These are phyloP conservation scores for Trypanosomatidae sp. DNA, from an alignment of 208 protist species.

Conservation along the genomic window DNA sequence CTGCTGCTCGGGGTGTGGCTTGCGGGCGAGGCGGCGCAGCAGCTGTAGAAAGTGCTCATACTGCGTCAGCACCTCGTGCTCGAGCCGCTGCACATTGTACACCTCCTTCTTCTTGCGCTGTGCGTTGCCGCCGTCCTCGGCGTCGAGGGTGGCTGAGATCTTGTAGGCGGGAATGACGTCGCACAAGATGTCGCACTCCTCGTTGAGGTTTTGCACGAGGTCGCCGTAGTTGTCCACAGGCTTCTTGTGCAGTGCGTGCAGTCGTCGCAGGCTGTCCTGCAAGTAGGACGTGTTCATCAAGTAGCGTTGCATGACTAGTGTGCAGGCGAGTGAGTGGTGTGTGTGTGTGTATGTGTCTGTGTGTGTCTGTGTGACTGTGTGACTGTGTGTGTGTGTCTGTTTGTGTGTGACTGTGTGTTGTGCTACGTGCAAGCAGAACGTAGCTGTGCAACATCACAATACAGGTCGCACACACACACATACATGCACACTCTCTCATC, in stretches of 20 bases:
- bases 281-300: constrained; percentile 90
- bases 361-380: too few relatives aligned
- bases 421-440: not conserved
- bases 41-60: constrained; percentile 89
- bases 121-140: constrained; percentile 56
- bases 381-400: too few relatives aligned
- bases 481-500: too few relatives aligned
- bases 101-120: constrained; percentile 86
- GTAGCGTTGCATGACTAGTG: constrained; percentile 71
- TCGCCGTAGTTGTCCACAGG: constrained; percentile 70
- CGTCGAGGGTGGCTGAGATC: constrained; percentile 68
- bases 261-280: constrained; percentile 60
- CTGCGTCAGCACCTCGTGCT: constrained; percentile 84
- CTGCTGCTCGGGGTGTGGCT: constrained; percentile 86
- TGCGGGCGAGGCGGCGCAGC: constrained; percentile 70
- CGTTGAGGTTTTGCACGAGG: constrained; percentile 73
- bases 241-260: constrained; percentile 71
- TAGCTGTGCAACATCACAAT: too few relatives aligned
- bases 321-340: too few relatives aligned
- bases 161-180: constrained; percentile 83
- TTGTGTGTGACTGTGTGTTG: not conserved
- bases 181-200: constrained; percentile 79
- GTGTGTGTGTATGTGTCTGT: too few relatives aligned
- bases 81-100: constrained; percentile 80
- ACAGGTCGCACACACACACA: too few relatives aligned